Conservation (phyloP, 805 yeast genomes). For the Spencermartinsiella europaea region DNA sequence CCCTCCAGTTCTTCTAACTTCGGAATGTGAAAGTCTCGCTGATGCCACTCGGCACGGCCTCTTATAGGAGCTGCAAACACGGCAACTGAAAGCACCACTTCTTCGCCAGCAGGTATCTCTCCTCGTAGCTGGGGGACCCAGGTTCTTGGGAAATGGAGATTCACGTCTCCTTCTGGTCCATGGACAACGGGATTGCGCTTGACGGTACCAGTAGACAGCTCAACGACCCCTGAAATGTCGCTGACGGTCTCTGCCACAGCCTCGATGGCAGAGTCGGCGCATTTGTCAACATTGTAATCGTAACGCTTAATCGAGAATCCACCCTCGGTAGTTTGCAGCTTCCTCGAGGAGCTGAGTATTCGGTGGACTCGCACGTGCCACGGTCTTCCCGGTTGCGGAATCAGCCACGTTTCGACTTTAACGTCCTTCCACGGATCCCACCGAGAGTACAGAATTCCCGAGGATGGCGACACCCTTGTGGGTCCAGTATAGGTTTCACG, state of each 20-base stretch:
- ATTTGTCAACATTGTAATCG: neutral
- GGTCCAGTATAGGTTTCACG: conserved; percentile 15
- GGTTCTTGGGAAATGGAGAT: conserved; percentile 11
- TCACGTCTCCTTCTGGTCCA: conserved; percentile 15
- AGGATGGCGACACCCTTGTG: neutral
- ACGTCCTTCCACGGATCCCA: conserved; percentile 17
- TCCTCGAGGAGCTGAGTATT: conserved; percentile 7
- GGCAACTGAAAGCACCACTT: conserved; percentile 6
- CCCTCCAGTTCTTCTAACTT: neutral
- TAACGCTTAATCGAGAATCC: conserved; percentile 15
- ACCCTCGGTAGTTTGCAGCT: conserved; percentile 13
- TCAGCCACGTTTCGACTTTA: conserved; percentile 16
- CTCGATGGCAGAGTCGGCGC: too few relatives aligned
- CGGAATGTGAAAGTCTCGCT: neutral
- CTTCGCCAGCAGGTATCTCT: conserved; percentile 6
- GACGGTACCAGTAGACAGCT: neutral
- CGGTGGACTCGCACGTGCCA: conserved; percentile 18
- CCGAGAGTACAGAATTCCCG: conserved; percentile 10
- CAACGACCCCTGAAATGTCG: conserved; percentile 9
- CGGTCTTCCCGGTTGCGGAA: conserved; percentile 13
- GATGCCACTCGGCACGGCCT: neutral
- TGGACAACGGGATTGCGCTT: conserved; percentile 7
- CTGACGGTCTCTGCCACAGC: conserved; percentile 2
- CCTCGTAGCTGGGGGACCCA: conserved; percentile 15
- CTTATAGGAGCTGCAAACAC: conserved; percentile 9